Conservation (phyloP, 176 grass and related monocot genomes). For the Zea mays region DNA sequence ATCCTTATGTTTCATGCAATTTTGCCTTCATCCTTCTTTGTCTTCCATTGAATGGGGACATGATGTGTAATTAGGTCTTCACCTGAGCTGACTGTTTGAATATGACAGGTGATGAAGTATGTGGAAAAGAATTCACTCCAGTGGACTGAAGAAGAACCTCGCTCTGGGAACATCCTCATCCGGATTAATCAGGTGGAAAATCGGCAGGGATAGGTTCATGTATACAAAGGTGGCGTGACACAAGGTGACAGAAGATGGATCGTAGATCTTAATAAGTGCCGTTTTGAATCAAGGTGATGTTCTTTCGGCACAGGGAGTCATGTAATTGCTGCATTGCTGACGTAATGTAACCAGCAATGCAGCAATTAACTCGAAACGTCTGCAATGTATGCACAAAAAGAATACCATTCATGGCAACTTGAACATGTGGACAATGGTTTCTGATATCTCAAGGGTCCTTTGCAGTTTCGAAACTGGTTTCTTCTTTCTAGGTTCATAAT, state of each 20-base stretch:
- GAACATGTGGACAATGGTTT: neutral
- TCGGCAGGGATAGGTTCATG: constrained; percentile 19
- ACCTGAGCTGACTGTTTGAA: constrained; percentile 11
- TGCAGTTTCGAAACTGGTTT: neutral
- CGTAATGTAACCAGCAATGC: neutral
- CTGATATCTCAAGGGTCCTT: neutral
- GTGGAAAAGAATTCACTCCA: constrained; percentile 67
- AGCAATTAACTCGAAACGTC: neutral
- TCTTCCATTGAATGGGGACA: neutral
- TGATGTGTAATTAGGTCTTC: neutral
- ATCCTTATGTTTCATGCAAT: neutral
- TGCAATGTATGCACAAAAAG: constrained; percentile 4
- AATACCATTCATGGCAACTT: constrained; percentile 24
- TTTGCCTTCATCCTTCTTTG: neutral
- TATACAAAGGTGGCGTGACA: constrained; percentile 8
- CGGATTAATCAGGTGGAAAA: constrained; percentile 50
- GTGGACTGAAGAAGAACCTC: constrained; percentile 63
- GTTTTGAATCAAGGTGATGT: constrained; percentile 13
- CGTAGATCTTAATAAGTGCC: constrained; percentile 4
- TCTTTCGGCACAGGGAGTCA: constrained; percentile 24
- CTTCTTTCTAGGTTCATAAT: neutral
- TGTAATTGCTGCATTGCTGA: neutral
- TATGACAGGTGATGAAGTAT: constrained; percentile 65
- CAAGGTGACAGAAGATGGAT: constrained; percentile 33
- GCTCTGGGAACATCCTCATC: constrained; percentile 55